Base-by-base conservation (phyloP, 306 rosid genomes). In the Begonia masoniana region DNA sequence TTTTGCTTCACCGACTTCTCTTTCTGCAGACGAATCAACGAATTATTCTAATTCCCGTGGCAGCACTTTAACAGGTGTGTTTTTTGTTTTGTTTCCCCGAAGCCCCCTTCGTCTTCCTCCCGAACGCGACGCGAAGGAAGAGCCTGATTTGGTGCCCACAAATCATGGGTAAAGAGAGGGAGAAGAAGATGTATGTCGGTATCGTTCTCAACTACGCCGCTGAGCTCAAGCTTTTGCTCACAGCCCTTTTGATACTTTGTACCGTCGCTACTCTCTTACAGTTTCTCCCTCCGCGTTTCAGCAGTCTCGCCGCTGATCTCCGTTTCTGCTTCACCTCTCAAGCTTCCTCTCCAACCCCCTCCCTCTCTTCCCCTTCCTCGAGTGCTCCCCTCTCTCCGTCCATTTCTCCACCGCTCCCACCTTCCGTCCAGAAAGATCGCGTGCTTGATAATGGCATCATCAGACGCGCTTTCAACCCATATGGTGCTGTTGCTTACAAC, bases 261-360 rank as follows among this genome's bases (percentile, higher is more conserved):
- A 50, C 70, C 0, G 47, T 86, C 0, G 97, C 86, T 5, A 91
- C 97, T 9, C 52, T 91, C 35, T 82, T 91, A 36, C 97, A 91
- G 71, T 81, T 91, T 63, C 54, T 91, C 47, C 97, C 97, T 56
- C 75, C 95, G 0, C 91, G 96, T 50, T 78, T 91, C 72, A 67
- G 91, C 54, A 73, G 81, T 58, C 85, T 95, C 11, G 74, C 95
- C 23, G 78, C 95, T n/a, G 96, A 91, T 60, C 79, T 91, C 39
- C 84, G 96, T 10, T 48, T 83, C 52, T 91, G 97, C 56, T 81
- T 26, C 31, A 9, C 60, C 39, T 5, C 53, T 41, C 41, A 17
- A 15, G 16, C 23, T 13, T 23, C 57, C 15, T 50, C n/a, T 15
- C 13, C 26, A 10, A n/a, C 67, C 7, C 17, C 41, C 9, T 48